These are phyloP conservation scores for Candida maris DNA, from an alignment of 805 yeast species.

Conservation along the genomic window DNA sequence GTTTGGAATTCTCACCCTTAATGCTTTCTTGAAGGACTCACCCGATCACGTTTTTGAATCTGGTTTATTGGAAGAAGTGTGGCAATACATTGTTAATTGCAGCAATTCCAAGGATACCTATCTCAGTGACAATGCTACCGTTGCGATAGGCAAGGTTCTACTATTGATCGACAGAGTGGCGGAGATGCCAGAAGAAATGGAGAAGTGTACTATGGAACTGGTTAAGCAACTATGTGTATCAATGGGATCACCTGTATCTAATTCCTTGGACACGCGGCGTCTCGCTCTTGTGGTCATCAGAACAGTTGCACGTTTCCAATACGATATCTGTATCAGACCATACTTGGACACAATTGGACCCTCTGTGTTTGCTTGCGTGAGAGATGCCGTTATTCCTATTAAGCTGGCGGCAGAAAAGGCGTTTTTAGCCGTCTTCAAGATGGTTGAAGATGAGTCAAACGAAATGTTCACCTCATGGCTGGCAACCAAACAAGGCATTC, in stretches of 20 bases:
- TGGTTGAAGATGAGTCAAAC: constrained; percentile 63
- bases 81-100: constrained; percentile 45
- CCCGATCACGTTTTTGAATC: constrained; percentile 58
- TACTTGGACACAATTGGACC: constrained; percentile 59
- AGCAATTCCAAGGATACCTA: constrained; percentile 42
- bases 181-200: constrained; percentile 23
- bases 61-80: constrained; percentile 48
- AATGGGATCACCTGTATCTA: constrained; percentile 51
- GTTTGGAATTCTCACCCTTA: constrained; percentile 68
- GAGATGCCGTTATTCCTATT: constrained; percentile 88
- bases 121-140: constrained; percentile 69
- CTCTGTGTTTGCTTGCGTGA: constrained; percentile 72
- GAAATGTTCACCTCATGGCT: constrained; percentile 65
- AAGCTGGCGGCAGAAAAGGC: constrained; percentile 94
- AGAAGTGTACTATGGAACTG: constrained; percentile 40
- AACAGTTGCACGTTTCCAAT: constrained; percentile 66
- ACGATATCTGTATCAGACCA: constrained; percentile 46
- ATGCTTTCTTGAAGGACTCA: constrained; percentile 76
- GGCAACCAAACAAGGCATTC: constrained; percentile 32
- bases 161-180: constrained; percentile 45
- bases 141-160: constrained; percentile 79
- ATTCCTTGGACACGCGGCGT: constrained; percentile 75
- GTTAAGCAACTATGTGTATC: constrained; percentile 48
- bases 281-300: constrained; percentile 71
- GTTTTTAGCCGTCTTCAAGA: constrained; percentile 63